Conservation (phyloP, 495 filamentous ascomycete genomes). For the Podospora pseudoanserina region DNA sequence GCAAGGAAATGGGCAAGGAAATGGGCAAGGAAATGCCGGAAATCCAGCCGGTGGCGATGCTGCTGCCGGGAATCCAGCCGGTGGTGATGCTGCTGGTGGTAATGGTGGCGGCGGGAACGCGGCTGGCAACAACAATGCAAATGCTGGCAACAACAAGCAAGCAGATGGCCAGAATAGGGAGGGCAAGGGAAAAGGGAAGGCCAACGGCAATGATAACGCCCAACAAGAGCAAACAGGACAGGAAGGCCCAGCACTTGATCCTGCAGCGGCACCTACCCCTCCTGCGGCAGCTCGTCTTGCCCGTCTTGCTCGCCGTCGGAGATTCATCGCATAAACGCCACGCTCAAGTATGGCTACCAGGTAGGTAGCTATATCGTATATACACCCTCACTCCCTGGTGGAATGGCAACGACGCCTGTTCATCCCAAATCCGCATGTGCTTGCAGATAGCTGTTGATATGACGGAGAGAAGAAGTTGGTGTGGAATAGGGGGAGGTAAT, state of each 20-base stretch:
- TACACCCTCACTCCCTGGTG: not conserved
- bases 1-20: slow-evolving; percentile 7
- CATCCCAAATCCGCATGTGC: not conserved
- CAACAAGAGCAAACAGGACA: slow-evolving; percentile 8
- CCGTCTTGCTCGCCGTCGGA: slow-evolving; percentile 15
- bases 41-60: not conserved
- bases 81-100: not conserved
- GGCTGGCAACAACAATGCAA: not conserved
- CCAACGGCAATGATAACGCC: slow-evolving; percentile 3
- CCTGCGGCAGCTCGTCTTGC: slow-evolving; percentile 15
- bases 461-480: not conserved
- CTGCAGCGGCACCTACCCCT: not conserved
- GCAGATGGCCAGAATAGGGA: slow-evolving; percentile 5
- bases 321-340: slow-evolving; percentile 9
- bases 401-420: not conserved
- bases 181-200: slow-evolving; percentile 15
- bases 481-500: not conserved
- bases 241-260: slow-evolving; percentile 1
- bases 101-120: slow-evolving; percentile 6
- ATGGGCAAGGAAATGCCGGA: slow-evolving; percentile 1
- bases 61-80: slow-evolving; percentile 15
- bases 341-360: not conserved
- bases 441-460: not conserved
- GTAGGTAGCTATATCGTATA: not conserved
- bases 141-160: slow-evolving; percentile 8